Evolutionary conservation across 805 yeast species (phyloP), one percentile per base, ranked within the genome.

Genomic region (Saccharomyces kudriavzevii): DNA sequence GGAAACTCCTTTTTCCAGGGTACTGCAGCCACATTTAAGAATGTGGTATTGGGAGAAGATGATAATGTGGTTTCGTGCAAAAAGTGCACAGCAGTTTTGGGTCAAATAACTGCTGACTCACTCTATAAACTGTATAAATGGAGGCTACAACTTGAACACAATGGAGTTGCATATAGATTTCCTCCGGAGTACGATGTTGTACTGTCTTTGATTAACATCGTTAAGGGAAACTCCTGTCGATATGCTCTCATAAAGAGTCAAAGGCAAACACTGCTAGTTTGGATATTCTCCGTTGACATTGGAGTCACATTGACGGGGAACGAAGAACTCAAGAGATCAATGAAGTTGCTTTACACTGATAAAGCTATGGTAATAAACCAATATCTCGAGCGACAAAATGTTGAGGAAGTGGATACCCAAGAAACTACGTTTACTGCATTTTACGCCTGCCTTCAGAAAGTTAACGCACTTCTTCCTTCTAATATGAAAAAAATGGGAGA

Each of bases 251-350:
- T 68, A n/a, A 56, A 57, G 47, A 52, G 58, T 35, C 24, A 49
- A 17, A 29, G 45, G 22, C 17, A 30, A 14, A 45, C 50, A 22
- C 28, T 64, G 1, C 49, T 60, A 22, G 31, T 67, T 4, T 68
- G 73, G 71, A 28, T 65, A 27, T 67, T 69, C 49, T 60, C 63
- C 9, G 48, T 62, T 2, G 67, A 61, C n/a, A 54, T 60, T 10
- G 55, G 56, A 13, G 57, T 64, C 5, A 56, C 58, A 0, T 24
- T 62, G 3, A 29, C 60, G 6, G 52, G 51, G 13, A 52, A 53
- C 11, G 30, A 40, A 2, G 27, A 40, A 0, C 22, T 57, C 31
- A 40, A 48, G 1, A 60, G 60, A 31, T 60, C 66, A 24, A 54
- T 65, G 26, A 67, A 68, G 51, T 54, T 69, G 30, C 51, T 65